phyloP scores from a whole-genome alignment of 352 stramenopile species.

The Globisporangium orthogonon region DNA sequence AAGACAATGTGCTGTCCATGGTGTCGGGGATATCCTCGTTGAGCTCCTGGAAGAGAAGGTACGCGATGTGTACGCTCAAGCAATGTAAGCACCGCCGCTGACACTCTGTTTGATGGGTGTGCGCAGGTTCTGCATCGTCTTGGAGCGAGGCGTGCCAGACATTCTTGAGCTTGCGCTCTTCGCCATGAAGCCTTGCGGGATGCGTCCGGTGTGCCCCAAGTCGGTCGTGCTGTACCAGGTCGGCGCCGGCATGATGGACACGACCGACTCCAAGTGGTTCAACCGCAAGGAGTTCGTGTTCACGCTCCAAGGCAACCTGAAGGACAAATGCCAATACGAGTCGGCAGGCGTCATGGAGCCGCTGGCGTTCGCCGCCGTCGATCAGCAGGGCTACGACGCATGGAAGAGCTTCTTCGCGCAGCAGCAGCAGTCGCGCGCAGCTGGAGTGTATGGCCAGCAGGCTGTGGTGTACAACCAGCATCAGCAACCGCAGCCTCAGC shows the following conservation, averaged over 20 bases:
- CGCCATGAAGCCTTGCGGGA: constrained; percentile 31
- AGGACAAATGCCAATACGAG: constrained; percentile 29
- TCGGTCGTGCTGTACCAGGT: constrained; percentile 61
- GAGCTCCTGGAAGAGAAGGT: constrained; percentile 43
- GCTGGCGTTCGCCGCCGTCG: constrained; percentile 53
- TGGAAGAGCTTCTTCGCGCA: constrained; percentile 59
- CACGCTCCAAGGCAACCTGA: constrained; percentile 26
- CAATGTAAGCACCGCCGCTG: background rate
- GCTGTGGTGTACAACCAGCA: background rate
- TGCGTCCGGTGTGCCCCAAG: constrained; percentile 44
- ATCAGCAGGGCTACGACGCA: constrained; percentile 32
- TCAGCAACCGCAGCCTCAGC: background rate
- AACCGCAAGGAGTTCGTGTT: constrained; percentile 64
- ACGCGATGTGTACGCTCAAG: constrained; percentile 6
- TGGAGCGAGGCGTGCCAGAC: constrained; percentile 49
- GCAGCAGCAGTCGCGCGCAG: constrained; percentile 28
- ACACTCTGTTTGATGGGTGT: background rate
- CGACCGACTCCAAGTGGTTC: constrained; percentile 61
- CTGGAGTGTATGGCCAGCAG: constrained; percentile 1
- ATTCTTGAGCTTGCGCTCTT: constrained; percentile 74
- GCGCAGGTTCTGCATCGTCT: constrained; percentile 51
- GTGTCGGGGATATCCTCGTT: constrained; percentile 52
- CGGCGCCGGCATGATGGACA: constrained; percentile 30
- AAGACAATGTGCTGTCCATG: constrained; percentile 53
- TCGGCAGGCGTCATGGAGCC: constrained; percentile 24